Percentiles rank a stretch among this genome's conserved stretches.
Conservation (phyloP, 352 stramenopile genomes). For the Blastocystis sp. region DNA sequence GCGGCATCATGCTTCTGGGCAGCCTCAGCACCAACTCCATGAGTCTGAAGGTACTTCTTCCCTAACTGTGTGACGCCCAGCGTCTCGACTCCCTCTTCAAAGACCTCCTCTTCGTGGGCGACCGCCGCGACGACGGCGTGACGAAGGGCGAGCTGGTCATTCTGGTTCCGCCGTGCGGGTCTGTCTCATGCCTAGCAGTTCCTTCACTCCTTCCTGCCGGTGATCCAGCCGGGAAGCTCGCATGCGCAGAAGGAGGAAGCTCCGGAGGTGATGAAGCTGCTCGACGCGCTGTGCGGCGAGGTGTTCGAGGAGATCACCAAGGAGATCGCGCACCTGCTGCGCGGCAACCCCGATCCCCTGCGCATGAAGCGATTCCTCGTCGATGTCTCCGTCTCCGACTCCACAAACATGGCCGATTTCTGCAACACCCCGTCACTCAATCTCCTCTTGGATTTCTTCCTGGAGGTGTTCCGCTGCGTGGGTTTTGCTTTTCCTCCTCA, state of each 20-base stretch:
- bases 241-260: not conserved
- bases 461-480: slow-evolving; percentile 31
- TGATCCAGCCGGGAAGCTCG: slow-evolving; percentile 10
- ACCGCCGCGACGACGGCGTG: not conserved
- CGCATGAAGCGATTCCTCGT: not conserved
- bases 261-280: not conserved
- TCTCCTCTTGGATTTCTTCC: slow-evolving; percentile 28
- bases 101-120: not conserved
- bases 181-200: not conserved
- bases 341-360: not conserved
- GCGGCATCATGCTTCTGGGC: not conserved
- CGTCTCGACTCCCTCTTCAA: not conserved
- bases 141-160: not conserved
- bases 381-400: not conserved
- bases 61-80: not conserved
- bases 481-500: not conserved
- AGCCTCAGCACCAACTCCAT: not conserved
- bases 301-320: not conserved
- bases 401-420: not conserved
- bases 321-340: slow-evolving; percentile 3
- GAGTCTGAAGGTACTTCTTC: not conserved
- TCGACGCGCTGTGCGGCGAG: slow-evolving; percentile 9
- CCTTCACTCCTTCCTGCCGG: not conserved
- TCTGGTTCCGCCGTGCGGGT: not conserved
- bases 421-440: slow-evolving; percentile 22